Evolutionary conservation across 176 grass and related monocot genomes (phyloP).

Genomic region (Oryza punctata): DNA sequence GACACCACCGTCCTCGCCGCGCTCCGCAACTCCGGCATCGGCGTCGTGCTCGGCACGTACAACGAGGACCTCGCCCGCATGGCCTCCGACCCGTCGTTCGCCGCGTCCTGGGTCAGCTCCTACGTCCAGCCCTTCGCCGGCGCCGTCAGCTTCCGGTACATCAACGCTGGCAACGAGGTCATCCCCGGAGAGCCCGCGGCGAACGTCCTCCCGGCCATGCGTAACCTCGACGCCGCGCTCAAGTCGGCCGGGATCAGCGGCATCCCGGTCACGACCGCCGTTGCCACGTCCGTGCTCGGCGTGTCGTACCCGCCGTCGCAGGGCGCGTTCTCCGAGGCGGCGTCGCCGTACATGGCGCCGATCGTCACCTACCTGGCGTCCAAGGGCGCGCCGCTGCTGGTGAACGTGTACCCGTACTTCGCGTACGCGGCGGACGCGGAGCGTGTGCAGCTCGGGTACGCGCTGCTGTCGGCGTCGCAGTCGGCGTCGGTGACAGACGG

Average conservation of each 20-base stretch:
- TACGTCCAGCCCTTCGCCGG: conserved; percentile 71
- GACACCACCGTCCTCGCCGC: conserved; percentile 59
- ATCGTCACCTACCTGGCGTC: conserved; percentile 55
- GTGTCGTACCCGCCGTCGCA: conserved; percentile 71
- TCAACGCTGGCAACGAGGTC: conserved; percentile 89
- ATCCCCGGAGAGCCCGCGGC: conserved; percentile 42
- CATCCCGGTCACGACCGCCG: conserved; percentile 69
- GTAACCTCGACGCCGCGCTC: conserved; percentile 65
- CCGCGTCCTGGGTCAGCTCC: conserved; percentile 72
- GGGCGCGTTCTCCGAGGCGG: conserved; percentile 55
- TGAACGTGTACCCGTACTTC: conserved; percentile 88
- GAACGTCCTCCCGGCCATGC: conserved; percentile 72
- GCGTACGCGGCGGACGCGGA: conserved; percentile 47
- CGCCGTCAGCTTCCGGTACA: conserved; percentile 74
- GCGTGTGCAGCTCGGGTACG: conserved; percentile 68
- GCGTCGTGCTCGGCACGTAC: conserved; percentile 75
- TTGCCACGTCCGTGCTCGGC: conserved; percentile 56
- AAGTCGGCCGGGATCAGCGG: conserved; percentile 42
- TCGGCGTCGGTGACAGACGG: conserved; percentile 51
- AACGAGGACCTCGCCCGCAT: conserved; percentile 76
- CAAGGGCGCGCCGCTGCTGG: conserved; percentile 59
- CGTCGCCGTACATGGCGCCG: conserved; percentile 53
- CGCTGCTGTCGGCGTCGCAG: conserved; percentile 55
- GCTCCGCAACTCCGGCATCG: conserved; percentile 54
- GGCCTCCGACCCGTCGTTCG: conserved; percentile 53